phyloP scores from a whole-genome alignment of 805 yeast species.

The Candida arabinofermentans region DNA sequence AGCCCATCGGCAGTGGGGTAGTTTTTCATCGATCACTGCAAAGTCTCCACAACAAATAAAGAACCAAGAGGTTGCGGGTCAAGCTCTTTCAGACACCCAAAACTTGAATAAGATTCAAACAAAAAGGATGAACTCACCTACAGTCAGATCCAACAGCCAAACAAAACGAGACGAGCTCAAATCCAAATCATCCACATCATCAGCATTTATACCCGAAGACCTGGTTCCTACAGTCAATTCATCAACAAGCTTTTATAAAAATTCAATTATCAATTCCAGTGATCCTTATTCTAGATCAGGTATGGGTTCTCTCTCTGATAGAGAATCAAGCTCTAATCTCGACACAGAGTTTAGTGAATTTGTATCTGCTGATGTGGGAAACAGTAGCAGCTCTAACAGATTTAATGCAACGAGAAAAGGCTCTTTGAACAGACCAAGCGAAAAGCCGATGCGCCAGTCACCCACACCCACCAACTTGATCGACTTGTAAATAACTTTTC shows the following conservation, averaged over 20 bases:
- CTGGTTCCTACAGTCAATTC: conserved; percentile 7
- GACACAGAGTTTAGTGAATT: neutral
- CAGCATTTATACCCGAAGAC: conserved; percentile 6
- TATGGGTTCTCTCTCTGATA: conserved; percentile 2
- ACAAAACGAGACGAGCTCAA: neutral
- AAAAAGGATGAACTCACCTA: neutral
- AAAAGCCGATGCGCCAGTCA: too few relatives aligned
- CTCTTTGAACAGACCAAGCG: too few relatives aligned
- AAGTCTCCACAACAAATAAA: too few relatives aligned
- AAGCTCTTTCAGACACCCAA: neutral
- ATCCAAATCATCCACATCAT: neutral
- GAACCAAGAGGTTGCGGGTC: too few relatives aligned
- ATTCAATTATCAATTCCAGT: conserved; percentile 8
- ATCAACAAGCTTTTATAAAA: conserved; percentile 8
- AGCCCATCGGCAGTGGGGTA: too few relatives aligned
- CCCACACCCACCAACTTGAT: conserved; percentile 1
- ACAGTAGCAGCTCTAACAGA: neutral
- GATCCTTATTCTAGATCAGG: conserved; percentile 8
- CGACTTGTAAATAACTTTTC: neutral
- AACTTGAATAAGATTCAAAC: neutral
- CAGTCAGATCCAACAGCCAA: neutral
- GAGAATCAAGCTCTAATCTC: neutral
- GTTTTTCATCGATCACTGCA: neutral
- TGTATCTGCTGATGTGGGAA: neutral
- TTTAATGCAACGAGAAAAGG: too few relatives aligned